phyloP scores from a whole-genome alignment of 345 rosid genomes.

The Syzygium aqueum region DNA sequence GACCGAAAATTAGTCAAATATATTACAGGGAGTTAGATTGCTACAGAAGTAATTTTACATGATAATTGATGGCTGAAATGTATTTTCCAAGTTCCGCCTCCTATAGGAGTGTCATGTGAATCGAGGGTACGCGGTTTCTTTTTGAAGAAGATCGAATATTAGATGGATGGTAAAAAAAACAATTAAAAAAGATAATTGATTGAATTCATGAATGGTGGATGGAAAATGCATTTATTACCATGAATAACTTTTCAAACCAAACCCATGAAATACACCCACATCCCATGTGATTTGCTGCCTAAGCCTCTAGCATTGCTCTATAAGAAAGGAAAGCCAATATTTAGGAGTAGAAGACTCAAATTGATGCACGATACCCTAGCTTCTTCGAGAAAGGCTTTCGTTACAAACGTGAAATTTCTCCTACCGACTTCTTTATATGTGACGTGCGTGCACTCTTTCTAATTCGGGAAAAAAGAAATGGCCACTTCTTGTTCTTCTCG shows the following conservation, averaged over 20 bases:
- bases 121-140: not conserved
- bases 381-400: not conserved
- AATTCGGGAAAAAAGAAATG: not conserved
- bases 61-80: not conserved
- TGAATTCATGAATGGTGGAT: not conserved
- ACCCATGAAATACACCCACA: not conserved
- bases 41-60: not conserved
- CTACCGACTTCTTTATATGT: not conserved
- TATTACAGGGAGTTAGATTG: not conserved
- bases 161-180: not conserved
- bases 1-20: not conserved
- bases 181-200: not conserved
- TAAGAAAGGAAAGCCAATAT: not conserved
- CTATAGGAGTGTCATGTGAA: not conserved
- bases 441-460: not conserved
- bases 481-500: not conserved
- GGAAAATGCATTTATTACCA: not conserved
- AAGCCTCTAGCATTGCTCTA: not conserved
- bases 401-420: not conserved
- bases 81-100: not conserved
- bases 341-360: not conserved
- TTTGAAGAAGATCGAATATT: not conserved
- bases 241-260: not conserved
- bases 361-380: not conserved
- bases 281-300: not conserved